phyloP scores from a whole-genome alignment of 2,329 filamentous ascomycete species.

The Zasmidium citrigriseum region DNA sequence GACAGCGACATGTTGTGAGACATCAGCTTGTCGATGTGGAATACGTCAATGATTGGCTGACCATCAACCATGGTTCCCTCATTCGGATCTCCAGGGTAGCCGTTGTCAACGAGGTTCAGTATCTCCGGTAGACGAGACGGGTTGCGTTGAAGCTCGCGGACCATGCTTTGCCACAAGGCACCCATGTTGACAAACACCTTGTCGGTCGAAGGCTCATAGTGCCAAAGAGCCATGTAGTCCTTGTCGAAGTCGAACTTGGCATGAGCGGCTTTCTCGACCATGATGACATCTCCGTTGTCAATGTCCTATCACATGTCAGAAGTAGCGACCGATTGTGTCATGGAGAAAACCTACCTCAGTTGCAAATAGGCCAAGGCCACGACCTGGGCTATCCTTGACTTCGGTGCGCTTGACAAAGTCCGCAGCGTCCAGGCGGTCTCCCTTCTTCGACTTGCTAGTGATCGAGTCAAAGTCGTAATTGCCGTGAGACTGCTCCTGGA shows the following conservation, averaged over 20 bases:
- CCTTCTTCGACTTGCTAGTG: not conserved
- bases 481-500: slow-evolving; percentile 19
- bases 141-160: slow-evolving; percentile 44
- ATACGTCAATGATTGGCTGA: slow-evolving; percentile 40
- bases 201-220: slow-evolving; percentile 39
- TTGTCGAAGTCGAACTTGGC: slow-evolving; percentile 14
- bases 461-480: slow-evolving; percentile 23
- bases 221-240: slow-evolving; percentile 44
- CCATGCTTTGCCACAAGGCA: slow-evolving; percentile 33
- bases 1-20: slow-evolving; percentile 40
- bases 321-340: not conserved
- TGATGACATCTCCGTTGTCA: slow-evolving; percentile 42
- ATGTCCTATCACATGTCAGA: slow-evolving; percentile 29
- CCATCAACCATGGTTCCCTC: slow-evolving; percentile 34
- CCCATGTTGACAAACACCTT: slow-evolving; percentile 20
- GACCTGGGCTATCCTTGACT: slow-evolving; percentile 28
- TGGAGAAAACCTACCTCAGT: slow-evolving; percentile 12
- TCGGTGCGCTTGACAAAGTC: slow-evolving; percentile 15
- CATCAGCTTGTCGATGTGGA: slow-evolving; percentile 42
- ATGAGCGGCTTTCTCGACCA: slow-evolving; percentile 37
- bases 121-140: slow-evolving; percentile 35
- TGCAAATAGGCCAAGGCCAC: slow-evolving; percentile 48
- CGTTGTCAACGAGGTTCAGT: slow-evolving; percentile 12
- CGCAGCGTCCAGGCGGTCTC: slow-evolving; percentile 18
- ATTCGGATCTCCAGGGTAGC: slow-evolving; percentile 13